phyloP scores from a whole-genome alignment of 2,329 filamentous ascomycete genomes.

The Coleophoma eucalyptorum region DNA sequence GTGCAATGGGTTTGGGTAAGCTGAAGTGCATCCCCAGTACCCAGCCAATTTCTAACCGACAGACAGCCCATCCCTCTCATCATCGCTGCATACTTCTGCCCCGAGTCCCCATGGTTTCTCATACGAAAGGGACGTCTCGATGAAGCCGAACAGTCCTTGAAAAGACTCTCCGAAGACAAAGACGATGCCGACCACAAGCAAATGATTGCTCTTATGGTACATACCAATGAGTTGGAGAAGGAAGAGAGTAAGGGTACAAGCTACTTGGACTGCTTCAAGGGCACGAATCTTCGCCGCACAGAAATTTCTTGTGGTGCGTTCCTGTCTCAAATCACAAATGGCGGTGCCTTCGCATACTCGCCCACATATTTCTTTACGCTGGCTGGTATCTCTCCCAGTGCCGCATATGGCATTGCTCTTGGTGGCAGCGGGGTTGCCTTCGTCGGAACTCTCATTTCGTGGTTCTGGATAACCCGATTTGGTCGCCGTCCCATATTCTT shows the following conservation, averaged over 20 bases:
- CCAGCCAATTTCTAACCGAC: neutral
- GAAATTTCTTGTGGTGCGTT: constrained; percentile 51
- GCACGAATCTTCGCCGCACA: constrained; percentile 41
- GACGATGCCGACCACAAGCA: constrained; percentile 33
- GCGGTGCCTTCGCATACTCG: constrained; percentile 60
- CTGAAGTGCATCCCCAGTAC: no score
- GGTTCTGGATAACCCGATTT: constrained; percentile 39
- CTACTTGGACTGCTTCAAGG: constrained; percentile 43
- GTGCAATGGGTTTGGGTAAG: constrained; percentile 41
- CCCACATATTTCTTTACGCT: constrained; percentile 56
- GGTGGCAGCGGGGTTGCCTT: constrained; percentile 34
- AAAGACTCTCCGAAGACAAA: neutral
- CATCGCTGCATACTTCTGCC: constrained; percentile 36
- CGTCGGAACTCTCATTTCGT: constrained; percentile 44
- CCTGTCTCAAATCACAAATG: constrained; percentile 55
- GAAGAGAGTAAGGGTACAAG: constrained; percentile 33
- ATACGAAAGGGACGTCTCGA: constrained; percentile 36
- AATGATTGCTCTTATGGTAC: constrained; percentile 45
- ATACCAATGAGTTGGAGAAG: constrained; percentile 48
- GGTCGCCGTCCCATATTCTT: constrained; percentile 43
- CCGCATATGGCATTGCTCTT: constrained; percentile 39
- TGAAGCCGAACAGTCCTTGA: constrained; percentile 32
- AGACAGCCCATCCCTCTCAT: constrained; percentile 34
- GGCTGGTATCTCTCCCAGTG: constrained; percentile 42
- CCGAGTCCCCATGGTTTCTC: constrained; percentile 44